Conservation (phyloP, 352 stramenopile genomes). For the Pythium phragmiticola region DNA sequence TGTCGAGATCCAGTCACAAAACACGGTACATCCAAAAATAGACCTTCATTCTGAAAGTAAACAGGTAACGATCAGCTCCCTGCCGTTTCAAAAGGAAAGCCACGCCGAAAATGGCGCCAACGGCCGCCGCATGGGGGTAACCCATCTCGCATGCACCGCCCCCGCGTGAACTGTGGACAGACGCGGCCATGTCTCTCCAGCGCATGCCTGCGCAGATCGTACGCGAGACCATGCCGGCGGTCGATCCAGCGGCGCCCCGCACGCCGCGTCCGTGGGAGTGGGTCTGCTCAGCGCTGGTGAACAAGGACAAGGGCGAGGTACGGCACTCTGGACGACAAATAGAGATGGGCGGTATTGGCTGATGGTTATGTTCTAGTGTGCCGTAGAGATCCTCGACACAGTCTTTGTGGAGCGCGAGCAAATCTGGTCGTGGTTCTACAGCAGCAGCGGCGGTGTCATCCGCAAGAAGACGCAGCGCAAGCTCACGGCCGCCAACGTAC, state of each 20-base stretch:
- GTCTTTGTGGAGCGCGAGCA: conserved; percentile 75
- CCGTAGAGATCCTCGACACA: conserved; percentile 57
- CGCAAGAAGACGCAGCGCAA: conserved; percentile 58
- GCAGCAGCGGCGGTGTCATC: conserved; percentile 44
- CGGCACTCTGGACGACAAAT: background rate
- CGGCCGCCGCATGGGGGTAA: background rate
- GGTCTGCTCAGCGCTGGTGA: conserved; percentile 64
- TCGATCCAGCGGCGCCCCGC: conserved; percentile 53
- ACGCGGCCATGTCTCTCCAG: conserved; percentile 15
- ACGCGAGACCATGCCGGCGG: conserved; percentile 45
- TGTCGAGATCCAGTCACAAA: too few relatives aligned
- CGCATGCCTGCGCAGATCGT: conserved; percentile 43
- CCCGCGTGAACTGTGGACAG: background rate
- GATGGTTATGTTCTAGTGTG: conserved; percentile 30
- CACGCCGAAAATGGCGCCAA: conserved; percentile 13
- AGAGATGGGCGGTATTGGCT: background rate
- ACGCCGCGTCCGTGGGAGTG: conserved; percentile 60
- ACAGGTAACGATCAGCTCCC: background rate
- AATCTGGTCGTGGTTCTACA: conserved; percentile 82
- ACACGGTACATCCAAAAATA: too few relatives aligned
- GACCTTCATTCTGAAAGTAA: background rate
- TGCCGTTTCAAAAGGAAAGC: conserved; percentile 10
- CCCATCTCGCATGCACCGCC: background rate
- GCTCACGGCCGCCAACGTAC: conserved; percentile 42
- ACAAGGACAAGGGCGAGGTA: conserved; percentile 56